phyloP scores from a whole-genome alignment of 768 basidiomycete genomes.

The Lactarius quietus region DNA sequence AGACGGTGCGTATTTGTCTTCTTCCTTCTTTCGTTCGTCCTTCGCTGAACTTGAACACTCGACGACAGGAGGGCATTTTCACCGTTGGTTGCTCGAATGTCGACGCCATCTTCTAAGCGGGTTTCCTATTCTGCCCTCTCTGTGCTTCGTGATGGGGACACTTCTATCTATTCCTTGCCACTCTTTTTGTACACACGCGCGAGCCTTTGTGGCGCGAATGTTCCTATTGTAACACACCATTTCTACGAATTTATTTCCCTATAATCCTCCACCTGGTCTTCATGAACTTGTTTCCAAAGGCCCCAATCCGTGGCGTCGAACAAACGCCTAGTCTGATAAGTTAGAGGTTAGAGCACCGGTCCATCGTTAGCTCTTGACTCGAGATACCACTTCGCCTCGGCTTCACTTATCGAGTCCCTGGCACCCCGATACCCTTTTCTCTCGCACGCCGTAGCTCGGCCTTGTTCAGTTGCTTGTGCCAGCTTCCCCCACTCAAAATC shows the following conservation, averaged over 20 bases:
- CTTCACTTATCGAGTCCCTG: no score
- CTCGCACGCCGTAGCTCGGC: background rate
- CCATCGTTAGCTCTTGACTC: no score
- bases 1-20: background rate
- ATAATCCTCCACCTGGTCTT: background rate
- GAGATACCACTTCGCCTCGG: background rate
- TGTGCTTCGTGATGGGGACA: background rate
- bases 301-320: no score
- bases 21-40: background rate
- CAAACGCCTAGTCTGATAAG: no score
- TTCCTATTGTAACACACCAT: background rate
- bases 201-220: background rate
- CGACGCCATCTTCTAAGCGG: background rate
- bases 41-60: background rate
- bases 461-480: no score
- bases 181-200: conserved; percentile 10
- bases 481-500: no score
- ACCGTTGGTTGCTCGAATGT: background rate
- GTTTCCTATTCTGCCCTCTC: background rate
- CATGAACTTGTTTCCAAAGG: no score
- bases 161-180: conserved; percentile 14
- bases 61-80: background rate
- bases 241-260: background rate
- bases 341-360: no score
- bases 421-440: no score